Base-by-base conservation (phyloP, 2,329 filamentous ascomycete genomes). In the Cytospora schulzeri region DNA sequence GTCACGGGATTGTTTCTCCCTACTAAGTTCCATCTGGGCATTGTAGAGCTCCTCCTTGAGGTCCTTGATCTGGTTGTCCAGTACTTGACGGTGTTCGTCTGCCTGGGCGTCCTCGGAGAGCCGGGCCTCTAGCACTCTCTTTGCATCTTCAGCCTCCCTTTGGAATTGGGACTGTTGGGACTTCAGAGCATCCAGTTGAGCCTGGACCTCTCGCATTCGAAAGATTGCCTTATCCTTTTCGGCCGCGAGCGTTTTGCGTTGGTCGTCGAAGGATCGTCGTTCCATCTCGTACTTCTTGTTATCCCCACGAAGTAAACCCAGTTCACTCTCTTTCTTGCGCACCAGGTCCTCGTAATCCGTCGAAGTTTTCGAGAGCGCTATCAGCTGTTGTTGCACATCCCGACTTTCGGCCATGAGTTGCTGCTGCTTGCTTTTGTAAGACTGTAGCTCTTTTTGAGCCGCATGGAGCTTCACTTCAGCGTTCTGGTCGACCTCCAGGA, bases 261-360 rank as follows among this genome's bases (percentile, higher is more conserved):
- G 92, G 3, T 91, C 85, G 68, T 97, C 92, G 41, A 96, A 87
- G 17, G 83, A 83, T 67, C 87, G 88, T 33, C 90, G 91, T 71
- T 97, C 93, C 59, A 88, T 87, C 74, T 97, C 91, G 69, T 90
- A 89, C 68, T 90, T 92, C 74, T 90, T 91, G 68, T 93, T 87
- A 74, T 99, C 95, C 14, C 88, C 88, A 70, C 93, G 92, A 38
- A 98, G 83, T 54, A 98, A 84, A 0, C 90, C 85, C 24, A 99
- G 81, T 73, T 99, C 96, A 75, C 93, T 97, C 74, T 99, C 95
- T 75, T 98, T 99, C 65, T 91, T 89, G 28, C 93, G 86, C 28
- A 99, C 90, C 52, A 98, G 85, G 71, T 98, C 94, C 76, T 99
- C 95, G 69, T 97, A 98, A 73, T 93, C 92, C 0, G 93, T 96